Evolutionary conservation across 169 alveolate species (phyloP), one percentile per base, ranked within the genome.

Genomic region (Plasmodium adleri): DNA sequence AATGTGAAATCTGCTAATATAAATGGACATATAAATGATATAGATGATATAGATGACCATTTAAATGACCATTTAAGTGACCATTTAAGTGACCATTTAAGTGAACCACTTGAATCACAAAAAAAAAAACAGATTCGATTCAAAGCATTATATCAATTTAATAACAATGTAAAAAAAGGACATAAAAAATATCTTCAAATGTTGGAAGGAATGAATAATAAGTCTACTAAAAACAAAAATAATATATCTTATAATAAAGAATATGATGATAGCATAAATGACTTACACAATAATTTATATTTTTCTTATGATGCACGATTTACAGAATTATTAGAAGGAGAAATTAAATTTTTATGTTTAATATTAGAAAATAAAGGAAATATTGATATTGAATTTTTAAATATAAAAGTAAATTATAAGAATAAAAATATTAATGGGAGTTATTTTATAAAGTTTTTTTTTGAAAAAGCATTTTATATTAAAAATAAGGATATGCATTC

Each of bases 241-340:
- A 39, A 39, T 39, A 39, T 39, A 39, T 39, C 47, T 39, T 39
- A 39, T 39, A 39, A 39, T 0, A 43, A 43, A 8, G 15, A 72
- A 15, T 13, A 26, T n/a, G 32, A 15, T 3, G 71, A 28, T 0
- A 43, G 39, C 17, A 13, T 80, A 13, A 67, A 71, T 9, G 74
- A 83, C 9, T 17, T 28, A 13, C 54, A 83, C 56, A 85, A 58
- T 10, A 59, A 83, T 17, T 3, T 3, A 12, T 86, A 86, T 15
- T 86, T 86, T 66, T 70, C 86, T 8, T 54, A 43, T 12, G 92
- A 86, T 66, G 76, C 88, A 47, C n/a, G 92, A 8, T 63, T 32
- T 74, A n/a, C 74, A 22, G 92, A 86, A 39, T 32, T 86, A 22
- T 54, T 86, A 45, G 92, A 86, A 72, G 92, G 92, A 20, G 92